Percentiles rank a stretch among this genome's conserved stretches.
These are phyloP conservation scores for Lactarius vividus DNA, from an alignment of 768 basidiomycete species.

Conservation along the genomic window DNA sequence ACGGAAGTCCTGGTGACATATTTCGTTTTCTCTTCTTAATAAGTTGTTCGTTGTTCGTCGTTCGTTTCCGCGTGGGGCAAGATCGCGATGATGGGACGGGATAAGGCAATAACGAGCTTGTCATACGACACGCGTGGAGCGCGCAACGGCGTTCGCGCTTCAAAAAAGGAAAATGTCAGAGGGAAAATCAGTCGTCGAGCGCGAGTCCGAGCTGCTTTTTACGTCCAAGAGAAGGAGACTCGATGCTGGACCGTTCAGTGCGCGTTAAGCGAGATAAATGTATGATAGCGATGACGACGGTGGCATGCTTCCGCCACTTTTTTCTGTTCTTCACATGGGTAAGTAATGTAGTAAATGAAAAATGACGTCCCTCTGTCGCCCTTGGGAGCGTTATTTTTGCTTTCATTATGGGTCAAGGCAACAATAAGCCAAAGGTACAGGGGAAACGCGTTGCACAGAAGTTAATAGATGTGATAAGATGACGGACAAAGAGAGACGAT, in stretches of 20 bases:
- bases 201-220: background rate
- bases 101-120: background rate
- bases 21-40: background rate
- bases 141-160: background rate
- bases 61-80: background rate
- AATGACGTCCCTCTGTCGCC: background rate
- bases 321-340: background rate
- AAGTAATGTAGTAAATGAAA: background rate
- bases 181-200: background rate
- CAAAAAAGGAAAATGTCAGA: background rate
- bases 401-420: conserved; percentile 10
- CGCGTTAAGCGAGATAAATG: background rate
- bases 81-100: background rate
- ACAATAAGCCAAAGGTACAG: conserved; percentile 10
- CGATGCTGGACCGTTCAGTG: background rate
- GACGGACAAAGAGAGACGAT: background rate
- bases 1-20: background rate
- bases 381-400: background rate
- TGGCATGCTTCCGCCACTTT: background rate
- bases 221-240: background rate
- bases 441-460: background rate
- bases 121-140: background rate
- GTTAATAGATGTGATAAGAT: background rate
- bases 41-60: background rate
- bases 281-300: background rate